Base-by-base conservation (phyloP, 2,329 filamentous ascomycete species). In the Nothophoma quercina region DNA sequence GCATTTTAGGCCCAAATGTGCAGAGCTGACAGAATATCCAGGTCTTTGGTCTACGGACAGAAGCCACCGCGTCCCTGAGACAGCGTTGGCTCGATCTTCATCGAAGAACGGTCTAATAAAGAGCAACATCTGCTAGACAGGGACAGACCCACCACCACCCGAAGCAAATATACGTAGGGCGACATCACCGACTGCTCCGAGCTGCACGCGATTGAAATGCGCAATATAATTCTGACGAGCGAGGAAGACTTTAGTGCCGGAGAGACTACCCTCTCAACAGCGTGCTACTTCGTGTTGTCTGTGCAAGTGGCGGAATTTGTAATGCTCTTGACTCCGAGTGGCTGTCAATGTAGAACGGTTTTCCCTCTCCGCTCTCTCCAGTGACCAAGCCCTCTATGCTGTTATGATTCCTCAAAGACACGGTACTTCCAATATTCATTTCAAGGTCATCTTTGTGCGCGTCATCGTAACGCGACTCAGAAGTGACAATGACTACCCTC, bases 401-500 rank as follows among this genome's bases (percentile, higher is more conserved):
- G 1, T 39, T 53, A 2, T 51, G 45, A 15, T 63, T 67, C 38
- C 60, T 64, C 18, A 57, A 13, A 0, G 60, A 63, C 7, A 41
- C 39, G 1, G 48, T 30, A 16, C 56, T 56, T 3, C 40, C 47
- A 33, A 51, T 26, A 7, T 43, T 42, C 33, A 63, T 35, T 18
- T 68, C 65, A 12, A 58, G 60, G n/a, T 19, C 25, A 3, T 42
- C 22, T 39, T 22, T n/a, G n/a, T 56, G 51, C 16, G 33, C 55
- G 7, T 40, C 26, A 4, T 49, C 28, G 3, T 53, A 53, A 13
- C 59, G 65, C 15, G 50, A 53, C 35, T 68, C 63, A 18, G 60
- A 58, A 7, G 59, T 65, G 4, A 73, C 68, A 13, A 59, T 59
- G 23, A 73, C 66, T 55, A 72, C 70, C 30, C 64, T 63, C 4